A percentile compares a stretch with the other conserved stretches of the same genome.
Conservation (phyloP, 768 basidiomycete species). For the Pholiota microspora region DNA sequence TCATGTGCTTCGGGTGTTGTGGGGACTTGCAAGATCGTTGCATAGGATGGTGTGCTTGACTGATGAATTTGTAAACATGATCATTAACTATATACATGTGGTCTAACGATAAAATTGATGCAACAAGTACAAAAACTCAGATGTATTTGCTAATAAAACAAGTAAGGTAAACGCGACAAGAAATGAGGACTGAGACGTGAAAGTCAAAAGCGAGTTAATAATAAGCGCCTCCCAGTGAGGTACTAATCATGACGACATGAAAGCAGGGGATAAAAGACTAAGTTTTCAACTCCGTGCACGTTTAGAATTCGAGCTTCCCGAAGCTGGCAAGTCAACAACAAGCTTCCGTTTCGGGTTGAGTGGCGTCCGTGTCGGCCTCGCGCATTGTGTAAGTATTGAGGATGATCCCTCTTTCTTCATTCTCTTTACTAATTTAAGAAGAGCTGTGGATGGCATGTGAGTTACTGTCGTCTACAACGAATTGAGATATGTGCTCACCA, state of each 20-base stretch:
- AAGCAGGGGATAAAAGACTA: not conserved
- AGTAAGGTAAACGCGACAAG: not conserved
- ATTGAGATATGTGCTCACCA: slow-evolving; percentile 35
- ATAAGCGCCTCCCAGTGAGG: not conserved
- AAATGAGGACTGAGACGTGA: not conserved
- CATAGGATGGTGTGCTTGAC: too few species aligned
- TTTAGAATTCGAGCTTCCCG: slow-evolving; percentile 25
- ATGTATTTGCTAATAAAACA: not conserved
- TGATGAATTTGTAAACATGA: not conserved
- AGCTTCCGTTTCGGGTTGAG: slow-evolving; percentile 35
- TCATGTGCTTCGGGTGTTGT: too few species aligned
- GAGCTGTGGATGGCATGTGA: slow-evolving; percentile 21
- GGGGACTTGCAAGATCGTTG: too few species aligned
- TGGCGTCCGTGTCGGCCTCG: slow-evolving; percentile 27
- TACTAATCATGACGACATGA: too few species aligned
- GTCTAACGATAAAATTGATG: not conserved
- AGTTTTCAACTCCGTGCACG: slow-evolving; percentile 12
- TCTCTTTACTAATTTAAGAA: slow-evolving; percentile 36
- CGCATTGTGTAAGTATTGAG: slow-evolving; percentile 26
- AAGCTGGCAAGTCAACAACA: slow-evolving; percentile 20
- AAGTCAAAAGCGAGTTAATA: not conserved
- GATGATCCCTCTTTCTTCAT: slow-evolving; percentile 27
- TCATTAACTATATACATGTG: not conserved
- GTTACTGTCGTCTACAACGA: not conserved
- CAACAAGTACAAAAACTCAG: not conserved